Evolutionary conservation across 805 yeast genomes (phyloP).

Genomic region (Henningerozyma blattae): DNA sequence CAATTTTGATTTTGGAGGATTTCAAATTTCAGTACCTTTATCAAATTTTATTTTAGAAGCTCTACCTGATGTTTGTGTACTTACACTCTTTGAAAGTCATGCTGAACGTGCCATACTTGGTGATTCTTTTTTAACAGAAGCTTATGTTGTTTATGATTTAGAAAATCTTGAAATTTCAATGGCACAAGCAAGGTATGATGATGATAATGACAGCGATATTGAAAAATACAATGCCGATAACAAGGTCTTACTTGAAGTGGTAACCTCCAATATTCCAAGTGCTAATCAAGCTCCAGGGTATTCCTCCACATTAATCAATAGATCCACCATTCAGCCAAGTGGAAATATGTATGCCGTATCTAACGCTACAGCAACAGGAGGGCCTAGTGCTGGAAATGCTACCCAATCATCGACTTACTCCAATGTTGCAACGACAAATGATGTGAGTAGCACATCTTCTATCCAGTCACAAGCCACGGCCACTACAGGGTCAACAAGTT

Average conservation of each 20-base stretch:
- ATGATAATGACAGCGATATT: conserved; percentile 9
- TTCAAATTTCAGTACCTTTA: conserved; percentile 38
- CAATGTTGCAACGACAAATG: too few species aligned
- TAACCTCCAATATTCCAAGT: conserved; percentile 29
- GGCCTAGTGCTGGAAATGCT: too few species aligned
- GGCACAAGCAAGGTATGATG: conserved; percentile 31
- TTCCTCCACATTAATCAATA: conserved; percentile 31
- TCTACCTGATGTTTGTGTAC: conserved; percentile 26
- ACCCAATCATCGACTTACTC: too few species aligned
- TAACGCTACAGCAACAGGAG: neutral
- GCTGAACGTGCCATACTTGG: conserved; percentile 32
- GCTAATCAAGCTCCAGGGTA: conserved; percentile 38
- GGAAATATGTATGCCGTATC: conserved; percentile 17
- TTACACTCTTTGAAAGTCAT: conserved; percentile 27
- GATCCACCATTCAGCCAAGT: conserved; percentile 13
- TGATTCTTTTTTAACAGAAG: conserved; percentile 42
- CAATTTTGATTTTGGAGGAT: conserved; percentile 49
- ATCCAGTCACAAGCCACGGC: too few species aligned
- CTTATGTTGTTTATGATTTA: conserved; percentile 48
- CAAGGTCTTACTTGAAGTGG: too few species aligned
- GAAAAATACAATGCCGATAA: too few species aligned
- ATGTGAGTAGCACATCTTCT: too few species aligned
- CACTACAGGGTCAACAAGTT: too few species aligned
- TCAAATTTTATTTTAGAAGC: conserved; percentile 19
- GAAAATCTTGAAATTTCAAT: conserved; percentile 34